These are phyloP conservation scores for Pholiota conissans DNA, from an alignment of 768 basidiomycete species.

Conservation along the genomic window DNA sequence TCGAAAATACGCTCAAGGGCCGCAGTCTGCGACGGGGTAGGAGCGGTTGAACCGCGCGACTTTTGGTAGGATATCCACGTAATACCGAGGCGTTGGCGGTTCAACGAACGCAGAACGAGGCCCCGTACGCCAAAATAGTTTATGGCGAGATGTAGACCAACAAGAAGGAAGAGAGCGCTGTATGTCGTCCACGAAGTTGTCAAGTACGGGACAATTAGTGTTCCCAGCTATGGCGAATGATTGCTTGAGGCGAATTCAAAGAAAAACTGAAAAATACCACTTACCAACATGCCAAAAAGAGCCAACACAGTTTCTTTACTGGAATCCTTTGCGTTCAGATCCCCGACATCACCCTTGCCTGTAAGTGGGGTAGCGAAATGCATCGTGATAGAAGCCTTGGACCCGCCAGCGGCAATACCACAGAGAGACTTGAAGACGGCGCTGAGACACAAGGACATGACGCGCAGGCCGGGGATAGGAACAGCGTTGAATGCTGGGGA, in stretches of 20 bases:
- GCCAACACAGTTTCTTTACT: conserved; percentile 73
- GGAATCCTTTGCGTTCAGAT: conserved; percentile 70
- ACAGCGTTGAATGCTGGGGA: conserved; percentile 52
- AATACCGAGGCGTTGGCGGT: conserved; percentile 56
- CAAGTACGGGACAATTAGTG: conserved; percentile 56
- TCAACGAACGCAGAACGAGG: conserved; percentile 56
- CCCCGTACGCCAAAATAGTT: conserved; percentile 65
- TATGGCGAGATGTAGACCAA: conserved; percentile 52
- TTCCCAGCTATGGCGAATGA: conserved; percentile 46
- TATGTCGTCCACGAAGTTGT: conserved; percentile 50
- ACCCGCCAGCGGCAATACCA: conserved; percentile 64
- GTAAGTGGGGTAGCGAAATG: conserved; percentile 58
- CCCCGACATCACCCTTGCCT: conserved; percentile 64
- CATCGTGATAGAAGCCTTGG: conserved; percentile 66
- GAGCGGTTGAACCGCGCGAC: conserved; percentile 15
- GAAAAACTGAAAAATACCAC: conserved; percentile 15
- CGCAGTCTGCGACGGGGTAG: conserved; percentile 39
- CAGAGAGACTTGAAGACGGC: conserved; percentile 60
- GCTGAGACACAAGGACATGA: conserved; percentile 55
- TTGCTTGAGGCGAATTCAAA: background rate
- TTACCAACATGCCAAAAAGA: conserved; percentile 65
- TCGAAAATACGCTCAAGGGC: conserved; percentile 46
- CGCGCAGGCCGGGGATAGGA: conserved; percentile 42
- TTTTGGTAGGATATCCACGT: conserved; percentile 47
- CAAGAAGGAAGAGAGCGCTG: conserved; percentile 46